A percentile compares a stretch with the other conserved stretches of the same genome.
Evolutionary conservation across 192 early-diverging fungal species (phyloP).

Genomic region (Backusella tuberculispora): DNA sequence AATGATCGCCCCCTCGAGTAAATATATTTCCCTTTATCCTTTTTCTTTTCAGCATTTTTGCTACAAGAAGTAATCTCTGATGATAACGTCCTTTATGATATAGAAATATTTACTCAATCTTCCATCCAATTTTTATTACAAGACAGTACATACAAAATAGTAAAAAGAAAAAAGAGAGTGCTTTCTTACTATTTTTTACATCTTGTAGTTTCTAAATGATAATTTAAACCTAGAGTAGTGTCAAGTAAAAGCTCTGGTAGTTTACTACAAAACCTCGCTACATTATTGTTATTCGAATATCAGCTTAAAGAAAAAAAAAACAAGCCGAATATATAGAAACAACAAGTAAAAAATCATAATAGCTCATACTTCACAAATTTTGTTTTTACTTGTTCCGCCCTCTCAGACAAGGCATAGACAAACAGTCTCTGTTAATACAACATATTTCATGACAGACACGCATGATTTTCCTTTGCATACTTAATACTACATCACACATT

Average conservation of each 20-base stretch:
- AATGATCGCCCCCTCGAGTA: too few relatives aligned
- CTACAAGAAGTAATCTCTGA: background rate
- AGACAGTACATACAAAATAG: background rate
- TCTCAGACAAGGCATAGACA: background rate
- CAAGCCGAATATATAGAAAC: background rate
- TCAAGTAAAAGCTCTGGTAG: conserved; percentile 10
- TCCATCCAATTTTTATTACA: conserved; percentile 23
- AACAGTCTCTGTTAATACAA: conserved; percentile 12
- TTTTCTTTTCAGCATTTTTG: background rate
- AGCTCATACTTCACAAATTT: background rate
- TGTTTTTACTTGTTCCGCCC: background rate
- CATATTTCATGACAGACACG: conserved; percentile 9
- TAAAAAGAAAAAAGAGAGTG: background rate
- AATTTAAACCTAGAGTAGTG: conserved; percentile 3
- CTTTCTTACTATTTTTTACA: background rate
- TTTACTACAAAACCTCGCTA: conserved; percentile 11
- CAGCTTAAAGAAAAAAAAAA: background rate
- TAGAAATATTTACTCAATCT: conserved; percentile 6
- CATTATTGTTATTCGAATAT: background rate
- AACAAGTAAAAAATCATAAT: background rate
- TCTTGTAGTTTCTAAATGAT: background rate
- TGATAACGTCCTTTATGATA: background rate
- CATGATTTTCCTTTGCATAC: background rate
- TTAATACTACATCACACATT: background rate
- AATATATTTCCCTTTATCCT: background rate